Percentiles rank a stretch among this genome's conserved stretches.
These are phyloP conservation scores for Ophidiomyces ophidiicola DNA, from an alignment of 2,329 filamentous ascomycete species.

Conservation along the genomic window DNA sequence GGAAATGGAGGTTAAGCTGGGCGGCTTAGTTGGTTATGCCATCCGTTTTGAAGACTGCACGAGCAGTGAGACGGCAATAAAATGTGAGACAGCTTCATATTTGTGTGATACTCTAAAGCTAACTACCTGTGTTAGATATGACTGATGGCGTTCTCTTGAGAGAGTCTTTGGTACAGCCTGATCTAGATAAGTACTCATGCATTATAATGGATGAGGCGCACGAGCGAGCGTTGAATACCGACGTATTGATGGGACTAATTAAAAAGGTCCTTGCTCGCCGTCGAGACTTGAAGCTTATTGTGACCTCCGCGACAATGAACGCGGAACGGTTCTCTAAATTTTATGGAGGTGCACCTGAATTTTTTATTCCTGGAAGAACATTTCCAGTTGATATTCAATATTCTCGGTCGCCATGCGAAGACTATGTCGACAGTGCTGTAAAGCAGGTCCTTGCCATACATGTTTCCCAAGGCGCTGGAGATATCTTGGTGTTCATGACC, in stretches of 20 bases:
- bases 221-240: slow-evolving; percentile 89
- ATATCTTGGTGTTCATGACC: slow-evolving; percentile 98
- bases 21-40: slow-evolving; percentile 81
- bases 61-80: slow-evolving; percentile 87
- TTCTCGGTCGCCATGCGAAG: slow-evolving; percentile 85
- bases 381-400: slow-evolving; percentile 97
- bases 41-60: slow-evolving; percentile 98
- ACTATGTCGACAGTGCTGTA: slow-evolving; percentile 94
- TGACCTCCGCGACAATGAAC: slow-evolving; percentile 98
- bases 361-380: slow-evolving; percentile 87
- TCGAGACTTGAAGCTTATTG: slow-evolving; percentile 86
- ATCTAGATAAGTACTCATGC: slow-evolving; percentile 91
- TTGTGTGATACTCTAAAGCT: slow-evolving; percentile 4
- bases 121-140: slow-evolving; percentile 50
- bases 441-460: slow-evolving; percentile 94
- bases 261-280: slow-evolving; percentile 89
- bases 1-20: slow-evolving; percentile 91
- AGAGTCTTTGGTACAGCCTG: slow-evolving; percentile 83
- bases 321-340: slow-evolving; percentile 91
- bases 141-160: slow-evolving; percentile 89
- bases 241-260: slow-evolving; percentile 92
- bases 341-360: slow-evolving; percentile 90
- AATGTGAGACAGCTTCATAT: slow-evolving; percentile 42
- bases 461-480: slow-evolving; percentile 81
- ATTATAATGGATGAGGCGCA: slow-evolving; percentile 99